phyloP scores from a whole-genome alignment of 805 yeast species.

The Sugiyamaella floridensis region DNA sequence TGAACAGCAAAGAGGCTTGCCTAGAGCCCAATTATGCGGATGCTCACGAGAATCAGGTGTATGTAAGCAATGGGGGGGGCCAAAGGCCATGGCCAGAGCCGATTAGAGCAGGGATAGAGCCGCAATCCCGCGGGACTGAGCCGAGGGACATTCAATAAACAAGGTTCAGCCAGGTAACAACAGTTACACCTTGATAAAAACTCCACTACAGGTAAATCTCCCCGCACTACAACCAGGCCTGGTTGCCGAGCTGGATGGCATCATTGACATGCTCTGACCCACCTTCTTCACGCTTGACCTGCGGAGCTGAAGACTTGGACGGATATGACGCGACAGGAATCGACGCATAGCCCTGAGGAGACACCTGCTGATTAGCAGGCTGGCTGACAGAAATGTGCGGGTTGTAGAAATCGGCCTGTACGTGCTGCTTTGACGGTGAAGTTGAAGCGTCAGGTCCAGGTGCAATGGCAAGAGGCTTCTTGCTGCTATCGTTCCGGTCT shows the following conservation, averaged over 20 bases:
- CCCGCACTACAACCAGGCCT: background rate
- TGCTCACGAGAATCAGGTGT: background rate
- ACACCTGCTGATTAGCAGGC: background rate
- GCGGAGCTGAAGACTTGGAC: background rate
- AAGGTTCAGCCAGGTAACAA: no score
- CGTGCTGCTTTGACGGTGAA: background rate
- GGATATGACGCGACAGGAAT: background rate
- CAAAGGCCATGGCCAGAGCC: no score
- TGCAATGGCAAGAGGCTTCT: background rate
- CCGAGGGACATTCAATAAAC: no score
- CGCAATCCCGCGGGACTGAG: no score
- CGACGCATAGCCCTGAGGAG: background rate
- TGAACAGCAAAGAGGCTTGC: background rate
- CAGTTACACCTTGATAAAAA: no score
- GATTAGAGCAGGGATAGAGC: no score
- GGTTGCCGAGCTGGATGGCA: constrained; percentile 1
- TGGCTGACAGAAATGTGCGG: background rate
- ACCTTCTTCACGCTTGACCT: constrained; percentile 8
- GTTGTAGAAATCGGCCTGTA: background rate
- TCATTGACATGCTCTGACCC: background rate
- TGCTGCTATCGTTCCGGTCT: background rate
- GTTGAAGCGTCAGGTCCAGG: background rate
- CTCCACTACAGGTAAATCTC: no score
- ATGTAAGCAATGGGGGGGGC: no score
- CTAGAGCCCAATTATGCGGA: background rate